These are phyloP conservation scores for Botrytis byssoidea DNA, from an alignment of 2,329 filamentous ascomycete genomes.

Conservation along the genomic window DNA sequence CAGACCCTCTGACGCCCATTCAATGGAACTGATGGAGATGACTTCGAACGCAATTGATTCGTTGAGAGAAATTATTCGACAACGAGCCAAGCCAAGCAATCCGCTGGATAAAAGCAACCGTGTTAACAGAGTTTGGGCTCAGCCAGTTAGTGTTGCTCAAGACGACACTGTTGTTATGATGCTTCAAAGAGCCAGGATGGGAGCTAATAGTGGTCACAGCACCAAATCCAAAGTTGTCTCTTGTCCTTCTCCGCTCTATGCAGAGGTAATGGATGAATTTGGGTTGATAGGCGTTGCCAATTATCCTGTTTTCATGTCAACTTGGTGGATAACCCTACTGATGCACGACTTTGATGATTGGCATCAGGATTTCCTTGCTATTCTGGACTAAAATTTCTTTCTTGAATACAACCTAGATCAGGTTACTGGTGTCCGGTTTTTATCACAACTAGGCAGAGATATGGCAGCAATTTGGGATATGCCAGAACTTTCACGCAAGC, in stretches of 20 bases:
- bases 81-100: not conserved
- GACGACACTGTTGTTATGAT: not conserved
- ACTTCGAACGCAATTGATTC: not conserved
- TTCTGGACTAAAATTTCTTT: not conserved
- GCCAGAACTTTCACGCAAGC: not conserved
- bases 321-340: not conserved
- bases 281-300: not conserved
- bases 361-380: not conserved
- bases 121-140: not conserved
- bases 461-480: not conserved
- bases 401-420: not conserved
- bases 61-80: not conserved
- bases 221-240: conserved; percentile 2
- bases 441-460: not conserved
- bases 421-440: not conserved
- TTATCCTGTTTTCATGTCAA: not conserved
- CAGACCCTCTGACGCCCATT: not conserved
- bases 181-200: not conserved
- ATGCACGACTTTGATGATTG: conserved; percentile 3
- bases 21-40: not conserved
- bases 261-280: not conserved
- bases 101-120: not conserved
- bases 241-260: not conserved
- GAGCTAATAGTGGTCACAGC: not conserved
- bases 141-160: not conserved